phyloP scores from a whole-genome alignment of 768 basidiomycete genomes.

The Leccinum pellstonianum region DNA sequence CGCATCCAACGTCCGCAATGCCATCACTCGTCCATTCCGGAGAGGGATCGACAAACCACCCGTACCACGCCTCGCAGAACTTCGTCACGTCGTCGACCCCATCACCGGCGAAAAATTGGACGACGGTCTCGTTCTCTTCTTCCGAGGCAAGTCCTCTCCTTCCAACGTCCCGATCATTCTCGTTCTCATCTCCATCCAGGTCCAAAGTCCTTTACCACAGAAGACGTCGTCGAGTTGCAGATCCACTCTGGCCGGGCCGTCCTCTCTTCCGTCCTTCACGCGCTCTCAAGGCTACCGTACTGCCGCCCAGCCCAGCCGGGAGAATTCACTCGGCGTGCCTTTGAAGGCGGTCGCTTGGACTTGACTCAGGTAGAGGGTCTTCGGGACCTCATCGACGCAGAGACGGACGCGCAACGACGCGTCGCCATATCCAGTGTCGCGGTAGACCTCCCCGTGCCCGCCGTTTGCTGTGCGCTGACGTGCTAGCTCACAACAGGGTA shows the following conservation, averaged over 20 bases:
- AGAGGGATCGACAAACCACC: slow-evolving; percentile 33
- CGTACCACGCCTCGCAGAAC: slow-evolving; percentile 64
- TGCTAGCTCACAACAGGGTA: slow-evolving; percentile 50
- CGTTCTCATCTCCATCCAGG: slow-evolving; percentile 40
- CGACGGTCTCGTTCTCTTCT: slow-evolving; percentile 80
- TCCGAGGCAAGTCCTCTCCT: slow-evolving; percentile 52
- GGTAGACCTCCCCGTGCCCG: slow-evolving; percentile 43
- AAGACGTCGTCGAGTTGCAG: slow-evolving; percentile 82
- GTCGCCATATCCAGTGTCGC: slow-evolving; percentile 66
- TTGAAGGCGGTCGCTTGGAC: slow-evolving; percentile 77
- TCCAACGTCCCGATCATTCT: neutral
- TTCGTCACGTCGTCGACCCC: slow-evolving; percentile 69
- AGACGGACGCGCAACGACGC: slow-evolving; percentile 79
- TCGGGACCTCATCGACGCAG: slow-evolving; percentile 83
- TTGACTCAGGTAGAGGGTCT: slow-evolving; percentile 88
- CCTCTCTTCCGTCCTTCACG: slow-evolving; percentile 63
- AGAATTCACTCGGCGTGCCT: slow-evolving; percentile 86
- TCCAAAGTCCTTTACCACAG: slow-evolving; percentile 79
- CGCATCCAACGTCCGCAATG: slow-evolving; percentile 58
- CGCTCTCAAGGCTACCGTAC: slow-evolving; percentile 58
- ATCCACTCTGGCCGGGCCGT: slow-evolving; percentile 85
- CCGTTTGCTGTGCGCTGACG: neutral
- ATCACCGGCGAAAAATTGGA: slow-evolving; percentile 62
- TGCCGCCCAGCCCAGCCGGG: slow-evolving; percentile 82
- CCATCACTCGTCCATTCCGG: slow-evolving; percentile 46